Percentiles rank a stretch among this genome's conserved stretches.
Evolutionary conservation across 768 basidiomycete genomes (phyloP).

Genomic region (Suillus cothurnatus): DNA sequence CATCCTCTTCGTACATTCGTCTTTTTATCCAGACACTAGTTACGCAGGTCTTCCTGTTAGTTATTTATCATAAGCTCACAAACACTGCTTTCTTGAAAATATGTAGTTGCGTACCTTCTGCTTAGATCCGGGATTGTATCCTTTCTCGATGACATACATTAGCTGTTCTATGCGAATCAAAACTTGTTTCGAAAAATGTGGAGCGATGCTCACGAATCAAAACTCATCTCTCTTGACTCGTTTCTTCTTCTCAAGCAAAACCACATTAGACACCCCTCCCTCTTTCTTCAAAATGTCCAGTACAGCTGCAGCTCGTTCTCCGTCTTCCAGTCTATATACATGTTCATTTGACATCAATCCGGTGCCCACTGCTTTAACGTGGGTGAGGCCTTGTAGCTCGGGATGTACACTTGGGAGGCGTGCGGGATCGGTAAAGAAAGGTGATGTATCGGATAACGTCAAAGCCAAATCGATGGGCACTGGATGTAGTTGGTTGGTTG

Average conservation of each 20-base stretch:
- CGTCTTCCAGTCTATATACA: background rate
- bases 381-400: slow-evolving; percentile 2
- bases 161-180: background rate
- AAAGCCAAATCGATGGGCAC: background rate
- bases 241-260: slow-evolving; percentile 2
- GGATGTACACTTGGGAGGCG: slow-evolving; percentile 1
- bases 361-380: slow-evolving; percentile 1
- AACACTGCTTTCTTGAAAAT: background rate
- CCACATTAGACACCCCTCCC: background rate
- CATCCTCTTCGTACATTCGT: background rate
- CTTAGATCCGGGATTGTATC: background rate
- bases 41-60: background rate
- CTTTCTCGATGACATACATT: background rate
- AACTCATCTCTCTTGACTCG: slow-evolving; percentile 5
- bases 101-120: background rate
- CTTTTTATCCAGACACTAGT: background rate
- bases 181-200: background rate
- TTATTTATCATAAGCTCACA: background rate
- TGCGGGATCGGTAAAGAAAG: background rate
- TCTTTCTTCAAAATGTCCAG: slow-evolving; percentile 2
- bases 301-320: background rate
- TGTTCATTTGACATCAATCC: slow-evolving; percentile 9
- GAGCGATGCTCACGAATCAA: background rate
- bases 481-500: background rate
- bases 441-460: background rate